Percentiles rank a stretch among this genome's conserved stretches.
Evolutionary conservation across 345 rosid species (phyloP).

Genomic region (Balakata baccata): DNA sequence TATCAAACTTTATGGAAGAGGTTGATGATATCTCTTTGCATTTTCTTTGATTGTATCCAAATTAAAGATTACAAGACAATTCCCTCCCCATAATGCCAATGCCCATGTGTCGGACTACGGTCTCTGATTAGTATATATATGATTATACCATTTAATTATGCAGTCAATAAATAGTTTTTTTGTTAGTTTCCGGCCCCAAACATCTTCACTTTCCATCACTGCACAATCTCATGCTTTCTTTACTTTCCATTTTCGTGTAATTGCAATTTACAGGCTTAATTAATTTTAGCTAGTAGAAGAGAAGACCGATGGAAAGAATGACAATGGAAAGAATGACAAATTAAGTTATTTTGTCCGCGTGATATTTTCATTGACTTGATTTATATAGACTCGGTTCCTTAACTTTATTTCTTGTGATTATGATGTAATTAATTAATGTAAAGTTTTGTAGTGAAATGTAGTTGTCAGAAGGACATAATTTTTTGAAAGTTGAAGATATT

Average conservation of each 20-base stretch:
- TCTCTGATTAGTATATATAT: slow-evolving; percentile 20
- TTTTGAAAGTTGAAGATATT: slow-evolving; percentile 35
- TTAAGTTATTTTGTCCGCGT: no score
- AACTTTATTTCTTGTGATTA: slow-evolving; percentile 9
- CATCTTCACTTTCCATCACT: background rate
- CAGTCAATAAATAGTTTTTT: slow-evolving; percentile 13
- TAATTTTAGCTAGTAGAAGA: no score
- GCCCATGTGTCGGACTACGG: slow-evolving; percentile 30
- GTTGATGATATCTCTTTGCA: slow-evolving; percentile 32
- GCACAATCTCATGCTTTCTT: background rate
- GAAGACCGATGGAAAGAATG: no score
- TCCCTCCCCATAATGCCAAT: slow-evolving; percentile 27
- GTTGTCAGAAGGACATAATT: slow-evolving; percentile 40
- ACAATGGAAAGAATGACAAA: no score
- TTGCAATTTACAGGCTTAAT: no score
- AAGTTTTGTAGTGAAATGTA: slow-evolving; percentile 22
- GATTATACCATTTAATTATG: slow-evolving; percentile 20
- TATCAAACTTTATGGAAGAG: slow-evolving; percentile 36
- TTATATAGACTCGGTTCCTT: no score
- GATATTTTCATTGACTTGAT: no score
- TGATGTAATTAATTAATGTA: no score
- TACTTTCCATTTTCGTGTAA: no score
- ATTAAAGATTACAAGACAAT: slow-evolving; percentile 45
- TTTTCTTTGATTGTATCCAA: slow-evolving; percentile 43
- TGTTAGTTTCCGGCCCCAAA: slow-evolving; percentile 20